These are phyloP conservation scores for Aspergillus tanneri DNA, from an alignment of 2,329 filamentous ascomycete genomes.

Conservation along the genomic window DNA sequence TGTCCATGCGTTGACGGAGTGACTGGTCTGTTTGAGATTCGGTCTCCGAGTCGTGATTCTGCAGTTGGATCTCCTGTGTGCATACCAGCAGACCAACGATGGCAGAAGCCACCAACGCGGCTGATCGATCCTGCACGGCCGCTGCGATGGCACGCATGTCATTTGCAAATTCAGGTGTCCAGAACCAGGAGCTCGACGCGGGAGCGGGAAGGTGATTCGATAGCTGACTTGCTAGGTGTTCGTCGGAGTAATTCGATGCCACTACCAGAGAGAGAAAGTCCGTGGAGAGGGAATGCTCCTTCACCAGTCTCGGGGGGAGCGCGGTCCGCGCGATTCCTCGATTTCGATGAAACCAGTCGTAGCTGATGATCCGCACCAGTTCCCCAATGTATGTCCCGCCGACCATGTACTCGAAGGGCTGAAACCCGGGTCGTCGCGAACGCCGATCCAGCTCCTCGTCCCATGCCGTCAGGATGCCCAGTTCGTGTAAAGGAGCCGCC, in stretches of 20 bases:
- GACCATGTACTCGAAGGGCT: conserved; percentile 78
- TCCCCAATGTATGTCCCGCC: conserved; percentile 71
- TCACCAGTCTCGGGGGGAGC: conserved; percentile 55
- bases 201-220: conserved; percentile 52
- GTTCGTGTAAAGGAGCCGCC: conserved; percentile 59
- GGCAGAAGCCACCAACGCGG: conserved; percentile 68
- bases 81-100: conserved; percentile 65
- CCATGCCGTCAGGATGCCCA: conserved; percentile 65
- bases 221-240: conserved; percentile 44
- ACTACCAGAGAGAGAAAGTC: conserved; percentile 68
- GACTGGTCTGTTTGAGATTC: too few species aligned
- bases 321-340: conserved; percentile 40
- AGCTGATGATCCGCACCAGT: conserved; percentile 65
- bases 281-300: conserved; percentile 62
- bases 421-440: conserved; percentile 68
- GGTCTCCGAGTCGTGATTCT: conserved; percentile 17
- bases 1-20: too few species aligned
- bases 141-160: conserved; percentile 64
- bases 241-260: conserved; percentile 51
- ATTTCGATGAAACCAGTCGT: conserved; percentile 58
- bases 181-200: conserved; percentile 49
- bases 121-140: conserved; percentile 66
- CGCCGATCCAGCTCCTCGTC: conserved; percentile 63
- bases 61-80: conserved; percentile 59
- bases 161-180: conserved; percentile 61